Evolutionary conservation across 2,329 filamentous ascomycete species (phyloP).

Genomic region (Dothideomycetidae sp.): DNA sequence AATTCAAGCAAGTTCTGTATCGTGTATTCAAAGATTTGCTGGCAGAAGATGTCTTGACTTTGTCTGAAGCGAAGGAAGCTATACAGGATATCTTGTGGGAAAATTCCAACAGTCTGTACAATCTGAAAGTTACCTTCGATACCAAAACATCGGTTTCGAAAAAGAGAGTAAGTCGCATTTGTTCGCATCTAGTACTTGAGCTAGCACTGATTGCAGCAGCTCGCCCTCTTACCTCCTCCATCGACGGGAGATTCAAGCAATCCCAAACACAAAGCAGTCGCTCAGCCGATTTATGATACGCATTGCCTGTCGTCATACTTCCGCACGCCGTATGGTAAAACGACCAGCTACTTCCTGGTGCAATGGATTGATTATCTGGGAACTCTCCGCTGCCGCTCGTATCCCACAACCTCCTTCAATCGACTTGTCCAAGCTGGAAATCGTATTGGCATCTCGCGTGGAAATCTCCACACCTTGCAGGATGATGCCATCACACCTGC

Average conservation of each 20-base stretch:
- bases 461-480: constrained; percentile 52
- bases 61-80: constrained; percentile 47
- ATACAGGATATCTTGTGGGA: constrained; percentile 58
- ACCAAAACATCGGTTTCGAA: constrained; percentile 1
- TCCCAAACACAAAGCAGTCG: too few species aligned
- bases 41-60: constrained; percentile 45
- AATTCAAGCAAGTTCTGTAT: constrained; percentile 57
- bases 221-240: constrained; percentile 1
- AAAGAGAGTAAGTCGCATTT: constrained; percentile 7
- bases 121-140: constrained; percentile 28
- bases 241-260: background rate
- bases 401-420: constrained; percentile 42
- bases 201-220: constrained; percentile 4
- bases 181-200: background rate
- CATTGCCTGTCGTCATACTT: constrained; percentile 20
- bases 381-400: constrained; percentile 48
- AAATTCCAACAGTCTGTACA: constrained; percentile 64
- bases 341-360: constrained; percentile 39
- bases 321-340: constrained; percentile 5
- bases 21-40: constrained; percentile 56
- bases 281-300: background rate
- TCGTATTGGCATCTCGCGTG: constrained; percentile 48
- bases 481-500: constrained; percentile 45
- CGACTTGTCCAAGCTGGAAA: constrained; percentile 22
- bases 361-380: constrained; percentile 71